Conservation (phyloP, 139 green algal genomes). For the Chlamydomonas schloesseri region DNA sequence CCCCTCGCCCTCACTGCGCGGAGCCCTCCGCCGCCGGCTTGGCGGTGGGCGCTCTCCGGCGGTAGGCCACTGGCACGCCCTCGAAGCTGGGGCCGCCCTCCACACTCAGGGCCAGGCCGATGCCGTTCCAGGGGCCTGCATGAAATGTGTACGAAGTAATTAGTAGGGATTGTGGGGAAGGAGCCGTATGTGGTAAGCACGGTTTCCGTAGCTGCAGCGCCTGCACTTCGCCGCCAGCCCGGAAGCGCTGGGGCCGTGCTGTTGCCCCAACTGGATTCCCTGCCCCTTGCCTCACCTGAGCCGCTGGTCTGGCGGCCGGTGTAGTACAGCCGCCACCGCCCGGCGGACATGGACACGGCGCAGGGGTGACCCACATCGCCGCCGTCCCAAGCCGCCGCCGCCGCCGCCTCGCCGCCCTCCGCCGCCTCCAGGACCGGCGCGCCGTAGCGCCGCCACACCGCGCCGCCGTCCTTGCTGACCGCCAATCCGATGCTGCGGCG, state of each 20-base stretch:
- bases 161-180: no score
- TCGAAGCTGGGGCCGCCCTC: constrained; percentile 51
- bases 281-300: constrained; percentile 1
- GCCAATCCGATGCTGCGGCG: constrained; percentile 83
- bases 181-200: no score
- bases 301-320: constrained; percentile 45
- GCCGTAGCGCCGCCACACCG: constrained; percentile 68
- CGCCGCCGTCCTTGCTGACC: constrained; percentile 80
- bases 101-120: constrained; percentile 67
- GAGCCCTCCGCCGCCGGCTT: no score
- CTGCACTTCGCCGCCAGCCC: no score
- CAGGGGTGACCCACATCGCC: constrained; percentile 85
- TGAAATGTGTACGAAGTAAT: no score
- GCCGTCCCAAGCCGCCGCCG: constrained; percentile 76
- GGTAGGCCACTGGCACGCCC: constrained; percentile 38
- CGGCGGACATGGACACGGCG: constrained; percentile 84
- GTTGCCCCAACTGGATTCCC: no score
- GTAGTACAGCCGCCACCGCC: constrained; percentile 90
- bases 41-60: constrained; percentile 5
- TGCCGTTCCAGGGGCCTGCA: constrained; percentile 63
- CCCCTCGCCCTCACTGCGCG: no score
- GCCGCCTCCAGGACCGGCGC: constrained; percentile 45
- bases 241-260: no score
- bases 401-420: not conserved
- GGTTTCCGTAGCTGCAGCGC: no score